These are phyloP conservation scores for Lichtheimia ornata DNA, from an alignment of 371 early-diverging fungal genomes.

Conservation along the genomic window DNA sequence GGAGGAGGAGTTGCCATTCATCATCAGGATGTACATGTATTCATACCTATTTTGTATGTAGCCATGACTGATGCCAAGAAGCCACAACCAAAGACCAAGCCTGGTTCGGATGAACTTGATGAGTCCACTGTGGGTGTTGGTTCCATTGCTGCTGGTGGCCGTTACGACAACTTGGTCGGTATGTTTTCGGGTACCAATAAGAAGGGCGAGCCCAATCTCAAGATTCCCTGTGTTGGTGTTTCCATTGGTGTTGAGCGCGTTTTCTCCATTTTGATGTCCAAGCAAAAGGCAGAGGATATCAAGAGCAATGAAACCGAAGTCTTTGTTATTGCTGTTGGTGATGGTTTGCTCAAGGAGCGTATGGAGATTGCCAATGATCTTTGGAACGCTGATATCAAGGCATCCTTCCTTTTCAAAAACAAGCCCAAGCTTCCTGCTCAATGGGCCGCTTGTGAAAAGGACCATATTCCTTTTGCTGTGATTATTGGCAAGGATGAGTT, in stretches of 20 bases:
- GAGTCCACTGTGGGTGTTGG: slow-evolving; percentile 92
- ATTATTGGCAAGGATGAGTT: slow-evolving; percentile 90
- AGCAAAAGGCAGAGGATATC: slow-evolving; percentile 58
- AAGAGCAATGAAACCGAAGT: slow-evolving; percentile 88
- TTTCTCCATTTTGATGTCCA: slow-evolving; percentile 82
- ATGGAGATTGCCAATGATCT: slow-evolving; percentile 85
- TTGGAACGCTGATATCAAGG: slow-evolving; percentile 87
- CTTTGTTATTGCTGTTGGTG: slow-evolving; percentile 86
- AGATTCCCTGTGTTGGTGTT: slow-evolving; percentile 98
- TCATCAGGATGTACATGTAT: not conserved
- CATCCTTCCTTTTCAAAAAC: slow-evolving; percentile 85
- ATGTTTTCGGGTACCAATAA: slow-evolving; percentile 82
- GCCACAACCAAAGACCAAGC: slow-evolving; percentile 39
- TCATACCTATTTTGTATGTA: slow-evolving; percentile 7
- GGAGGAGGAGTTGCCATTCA: not conserved
- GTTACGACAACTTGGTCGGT: slow-evolving; percentile 98
- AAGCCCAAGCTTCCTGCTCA: slow-evolving; percentile 87
- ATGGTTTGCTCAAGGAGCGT: slow-evolving; percentile 91
- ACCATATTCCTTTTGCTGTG: slow-evolving; percentile 87
- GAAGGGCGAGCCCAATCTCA: slow-evolving; percentile 65
- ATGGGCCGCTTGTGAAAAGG: slow-evolving; percentile 80
- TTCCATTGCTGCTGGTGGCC: slow-evolving; percentile 99
- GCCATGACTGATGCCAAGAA: slow-evolving; percentile 39
- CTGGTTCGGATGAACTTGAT: slow-evolving; percentile 55
- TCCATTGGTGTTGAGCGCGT: slow-evolving; percentile 98